Evolutionary conservation across 805 yeast species (phyloP), one percentile per base, ranked within the genome.

Genomic region (Cyberlindnera galapagoensis): DNA sequence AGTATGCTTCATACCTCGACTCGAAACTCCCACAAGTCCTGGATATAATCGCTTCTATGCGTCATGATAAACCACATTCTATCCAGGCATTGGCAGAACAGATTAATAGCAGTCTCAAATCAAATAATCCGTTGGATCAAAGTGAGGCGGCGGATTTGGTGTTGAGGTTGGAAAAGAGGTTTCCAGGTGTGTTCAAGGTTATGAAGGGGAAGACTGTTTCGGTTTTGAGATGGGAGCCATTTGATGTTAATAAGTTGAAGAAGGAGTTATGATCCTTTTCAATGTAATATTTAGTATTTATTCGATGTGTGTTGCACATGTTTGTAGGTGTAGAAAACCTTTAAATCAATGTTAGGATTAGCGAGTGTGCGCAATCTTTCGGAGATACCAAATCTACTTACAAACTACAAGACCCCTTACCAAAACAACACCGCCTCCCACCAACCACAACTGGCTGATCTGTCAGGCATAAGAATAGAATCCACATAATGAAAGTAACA

Each of bases 21-120:
- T 51, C 56, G 18, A 62, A 60, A 36, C 25, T 52, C 1, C 43
- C 48, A 1, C 46, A 52, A 12, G 50, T 60, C 3, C 43, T 60
- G 25, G 59, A 57, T 14, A 44, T 61, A 7, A 35, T 62, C 3
- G 43, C 47, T 3, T 21, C 45, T 2, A 33, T 49, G 31, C 40
- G 46, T 28, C 36, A 49, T 3, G 49, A 48, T 22, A 41, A 38
- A 19, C 43, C 56, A 6, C 49, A 46, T 26, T 33, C 47, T 1
- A n/a, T 49, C 9, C 34, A 30, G 5, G 30, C 39, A 7, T 25
- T 51, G 5, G 30, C 46, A 1, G 52, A 47, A 15, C 36, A 31
- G 14, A 31, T 50, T 4, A 21, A 21, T 13, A 44, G 30, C 30
- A 47, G 52, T 36, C 23, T 51, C 12, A 31, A 35, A 3, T 13